Evolutionary conservation across 148 eudicot species (phyloP).

Genomic region (Talinum fruticosum): DNA sequence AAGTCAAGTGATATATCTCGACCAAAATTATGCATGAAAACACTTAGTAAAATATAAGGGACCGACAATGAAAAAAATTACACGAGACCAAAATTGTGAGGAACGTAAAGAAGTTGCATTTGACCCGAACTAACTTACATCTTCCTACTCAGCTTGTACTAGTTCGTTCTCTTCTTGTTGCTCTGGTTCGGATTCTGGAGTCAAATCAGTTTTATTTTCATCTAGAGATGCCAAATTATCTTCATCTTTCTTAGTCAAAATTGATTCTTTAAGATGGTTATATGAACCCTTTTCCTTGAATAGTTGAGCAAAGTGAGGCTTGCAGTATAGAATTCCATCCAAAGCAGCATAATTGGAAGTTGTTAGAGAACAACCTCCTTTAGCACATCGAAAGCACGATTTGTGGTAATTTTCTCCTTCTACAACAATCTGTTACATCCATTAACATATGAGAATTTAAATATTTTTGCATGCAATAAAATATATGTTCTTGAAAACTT

Average conservation of each 20-base stretch:
- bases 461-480: not conserved
- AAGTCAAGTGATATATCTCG: not conserved
- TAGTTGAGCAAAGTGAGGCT: constrained; percentile 79
- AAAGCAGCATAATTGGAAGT: constrained; percentile 77
- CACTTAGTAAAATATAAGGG: not conserved
- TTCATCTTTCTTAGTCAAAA: constrained; percentile 36
- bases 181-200: not conserved
- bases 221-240: not conserved
- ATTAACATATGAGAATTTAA: not conserved
- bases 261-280: constrained; percentile 46
- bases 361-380: constrained; percentile 65
- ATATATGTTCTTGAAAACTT: not conserved
- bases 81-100: not conserved
- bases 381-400: constrained; percentile 77
- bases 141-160: not conserved
- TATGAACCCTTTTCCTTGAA: constrained; percentile 87
- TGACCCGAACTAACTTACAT: not conserved
- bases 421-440: constrained; percentile 45
- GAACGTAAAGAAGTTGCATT: constrained; percentile 7
- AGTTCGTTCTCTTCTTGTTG: constrained; percentile 7
- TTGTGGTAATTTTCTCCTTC: constrained; percentile 82
- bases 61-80: not conserved
- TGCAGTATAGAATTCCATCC: constrained; percentile 80
- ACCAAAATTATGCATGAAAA: not conserved
- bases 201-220: constrained; percentile 11